A percentile compares a stretch with the other conserved stretches of the same genome.
These are phyloP conservation scores for Aphanomyces stellatus DNA, from an alignment of 352 stramenopile species.

Conservation along the genomic window DNA sequence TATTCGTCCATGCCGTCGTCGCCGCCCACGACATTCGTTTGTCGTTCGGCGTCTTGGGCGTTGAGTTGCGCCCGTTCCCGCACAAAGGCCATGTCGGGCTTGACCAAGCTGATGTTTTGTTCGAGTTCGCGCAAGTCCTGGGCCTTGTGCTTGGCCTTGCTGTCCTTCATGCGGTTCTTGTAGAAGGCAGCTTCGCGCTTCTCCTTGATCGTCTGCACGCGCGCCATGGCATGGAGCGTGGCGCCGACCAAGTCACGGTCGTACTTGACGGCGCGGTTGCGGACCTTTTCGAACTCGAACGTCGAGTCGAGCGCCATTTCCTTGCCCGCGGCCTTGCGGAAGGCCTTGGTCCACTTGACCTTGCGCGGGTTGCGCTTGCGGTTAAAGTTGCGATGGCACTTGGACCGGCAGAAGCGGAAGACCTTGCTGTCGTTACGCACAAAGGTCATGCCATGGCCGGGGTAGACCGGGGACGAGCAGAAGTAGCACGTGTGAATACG, in stretches of 20 bases:
- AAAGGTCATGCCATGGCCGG: constrained; percentile 98
- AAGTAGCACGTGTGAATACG: constrained; percentile 99
- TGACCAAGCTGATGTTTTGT: constrained; percentile 80
- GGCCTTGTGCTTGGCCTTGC: constrained; percentile 66
- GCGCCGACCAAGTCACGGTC: constrained; percentile 98
- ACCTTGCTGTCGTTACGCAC: constrained; percentile 99
- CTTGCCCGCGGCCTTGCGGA: constrained; percentile 96
- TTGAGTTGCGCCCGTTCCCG: constrained; percentile 79
- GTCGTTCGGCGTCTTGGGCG: constrained; percentile 20
- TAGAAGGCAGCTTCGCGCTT: constrained; percentile 95
- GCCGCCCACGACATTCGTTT: constrained; percentile 14
- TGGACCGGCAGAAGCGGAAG: constrained; percentile 99
- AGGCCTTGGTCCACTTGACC: constrained; percentile 99
- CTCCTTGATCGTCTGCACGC: constrained; percentile 96
- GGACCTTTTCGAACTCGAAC: constrained; percentile 99
- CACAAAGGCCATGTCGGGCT: constrained; percentile 50
- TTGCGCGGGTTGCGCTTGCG: constrained; percentile 99
- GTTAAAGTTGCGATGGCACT: constrained; percentile 99
- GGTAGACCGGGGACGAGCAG: constrained; percentile 98
- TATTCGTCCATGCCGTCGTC: constrained; percentile 21
- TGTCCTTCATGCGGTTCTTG: constrained; percentile 94
- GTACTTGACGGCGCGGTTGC: constrained; percentile 99
- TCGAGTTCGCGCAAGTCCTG: constrained; percentile 76
- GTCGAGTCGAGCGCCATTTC: constrained; percentile 99
- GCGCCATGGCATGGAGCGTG: constrained; percentile 98